Base-by-base conservation (phyloP, 495 filamentous ascomycete species). In the Friedmanniomyces endolithicus region DNA sequence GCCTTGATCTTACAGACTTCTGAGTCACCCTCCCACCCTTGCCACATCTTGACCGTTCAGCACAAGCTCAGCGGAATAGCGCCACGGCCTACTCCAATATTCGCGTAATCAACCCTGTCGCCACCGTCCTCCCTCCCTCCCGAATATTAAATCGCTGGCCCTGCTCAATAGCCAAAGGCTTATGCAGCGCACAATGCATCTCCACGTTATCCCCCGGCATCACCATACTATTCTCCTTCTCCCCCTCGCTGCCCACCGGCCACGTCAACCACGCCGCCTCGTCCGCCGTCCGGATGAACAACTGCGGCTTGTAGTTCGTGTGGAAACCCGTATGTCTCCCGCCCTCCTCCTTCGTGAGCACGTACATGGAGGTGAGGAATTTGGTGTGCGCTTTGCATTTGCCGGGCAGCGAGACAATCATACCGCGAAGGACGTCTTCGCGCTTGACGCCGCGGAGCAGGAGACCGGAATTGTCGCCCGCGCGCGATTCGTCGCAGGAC, bases 181-280 rank as follows among this genome's bases (percentile, higher is more conserved):
- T 72, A 73, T 85, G 75, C 58, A 94, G 82, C 58, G 79, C 74
- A 72, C 85, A 85, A 57, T 86, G 70, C 87, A 98, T 92, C 80
- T 97, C 94, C 60, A 92, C 83, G 75, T 98, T 98, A 79, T 98
- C 92, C 67, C 92, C 92, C 51, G 92, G 92, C 87, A 92, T 89
- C 68, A 95, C 84, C 74, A 89, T 82, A 72, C 81, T 85, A 65
- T 71, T 72, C 53, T 64, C 57, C 33, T 63, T 60, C 53, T 77
- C 70, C 63, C 87, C 80, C 68, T 79, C 75, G 41, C 72, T 78
- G 51, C 83, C 88, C 54, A 86, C 88, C 52, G 87, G 86, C 84
- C 89, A 94, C 65, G 72, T 76, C 53, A 98, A 80, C 23, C 79
- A 75, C 65, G 79, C 82, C 48, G 92, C 74, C 74, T 95, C 90